phyloP scores from a whole-genome alignment of 352 stramenopile species.

The Pythium inflatum region DNA sequence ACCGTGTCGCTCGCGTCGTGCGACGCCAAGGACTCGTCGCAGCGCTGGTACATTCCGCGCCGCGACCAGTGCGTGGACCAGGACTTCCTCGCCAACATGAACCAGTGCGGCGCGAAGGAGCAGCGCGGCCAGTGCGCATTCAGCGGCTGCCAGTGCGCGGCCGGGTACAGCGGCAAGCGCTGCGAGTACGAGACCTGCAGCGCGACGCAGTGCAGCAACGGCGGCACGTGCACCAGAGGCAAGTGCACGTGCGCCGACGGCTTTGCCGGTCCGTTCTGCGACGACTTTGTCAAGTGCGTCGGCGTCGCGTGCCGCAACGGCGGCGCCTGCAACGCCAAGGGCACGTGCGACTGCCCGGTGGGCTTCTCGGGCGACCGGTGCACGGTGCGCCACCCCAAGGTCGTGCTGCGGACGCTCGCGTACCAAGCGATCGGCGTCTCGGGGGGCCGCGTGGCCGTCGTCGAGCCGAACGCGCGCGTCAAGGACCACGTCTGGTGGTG shows the following conservation, averaged over 20 bases:
- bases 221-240: slow-evolving; percentile 3
- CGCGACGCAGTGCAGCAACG: slow-evolving; percentile 10
- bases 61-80: neutral
- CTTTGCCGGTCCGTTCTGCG: slow-evolving; percentile 11
- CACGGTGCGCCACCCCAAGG: neutral
- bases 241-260: slow-evolving; percentile 17
- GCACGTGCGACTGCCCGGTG: slow-evolving; percentile 8
- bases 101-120: neutral
- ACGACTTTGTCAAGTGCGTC: slow-evolving; percentile 17
- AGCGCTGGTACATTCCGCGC: slow-evolving; percentile 7
- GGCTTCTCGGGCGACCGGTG: slow-evolving; percentile 10
- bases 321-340: neutral
- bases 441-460: neutral
- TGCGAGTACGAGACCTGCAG: slow-evolving; percentile 12
- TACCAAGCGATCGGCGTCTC: slow-evolving; percentile 8
- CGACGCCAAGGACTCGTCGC: neutral
- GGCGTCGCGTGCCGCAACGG: slow-evolving; percentile 16
- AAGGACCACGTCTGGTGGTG: slow-evolving; percentile 15
- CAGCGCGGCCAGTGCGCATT: slow-evolving; percentile 8
- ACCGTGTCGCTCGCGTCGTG: neutral
- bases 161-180: neutral
- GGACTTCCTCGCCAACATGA: slow-evolving; percentile 4
- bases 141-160: slow-evolving; percentile 9
- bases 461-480: neutral
- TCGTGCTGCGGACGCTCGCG: slow-evolving; percentile 4